Base-by-base conservation (phyloP, 306 rosid species). In the Cotoneaster glaucophyllus region DNA sequence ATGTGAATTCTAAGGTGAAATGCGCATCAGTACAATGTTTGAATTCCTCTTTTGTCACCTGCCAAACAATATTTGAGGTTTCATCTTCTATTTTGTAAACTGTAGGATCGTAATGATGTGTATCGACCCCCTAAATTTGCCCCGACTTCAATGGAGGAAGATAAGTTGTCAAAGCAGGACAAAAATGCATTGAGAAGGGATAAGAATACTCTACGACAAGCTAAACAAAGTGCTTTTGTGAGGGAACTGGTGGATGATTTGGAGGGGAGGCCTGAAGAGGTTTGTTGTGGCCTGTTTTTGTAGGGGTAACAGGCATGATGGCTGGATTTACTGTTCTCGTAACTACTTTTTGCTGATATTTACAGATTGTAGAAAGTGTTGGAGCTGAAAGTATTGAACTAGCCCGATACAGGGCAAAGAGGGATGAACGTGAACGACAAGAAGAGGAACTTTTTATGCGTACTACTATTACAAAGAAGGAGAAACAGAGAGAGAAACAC, bases 201-300 rank as follows among this genome's bases (percentile, higher is more conserved):
- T 64, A 85, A 83, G 79, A 85, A 91, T 69, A 73, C 84, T 62
- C 69, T 90, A 65, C 85, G 82, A 83, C 87, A 88, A 78, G 78
- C 97, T 73, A 78, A 76, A 76, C 84, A 84, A 28, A 91, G 90
- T 85, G 85, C 71, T 78, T 92, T 67, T 81, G 78, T 91, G 53
- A 82, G 86, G 79, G 84, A 87, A 44, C 54, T 91, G 80, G 71
- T 94, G 86, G 77, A 90, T 77, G 93, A 87, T 65, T 75, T 88
- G 85, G 91, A 89, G 73, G 95, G 89, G 62, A 92, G 80, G 79
- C 98, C 97, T 73, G 96, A 91, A 84, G 97, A 94, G 97, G 98
- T 90, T 73, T 83, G 70, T 41, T 70, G 31, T 52, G 18, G 53
- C 26, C 81, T 19, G 44, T 75, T 74, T 73, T 45, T 71, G 14